These are phyloP conservation scores for Candida hungchunana DNA, from an alignment of 805 yeast genomes.

Conservation along the genomic window DNA sequence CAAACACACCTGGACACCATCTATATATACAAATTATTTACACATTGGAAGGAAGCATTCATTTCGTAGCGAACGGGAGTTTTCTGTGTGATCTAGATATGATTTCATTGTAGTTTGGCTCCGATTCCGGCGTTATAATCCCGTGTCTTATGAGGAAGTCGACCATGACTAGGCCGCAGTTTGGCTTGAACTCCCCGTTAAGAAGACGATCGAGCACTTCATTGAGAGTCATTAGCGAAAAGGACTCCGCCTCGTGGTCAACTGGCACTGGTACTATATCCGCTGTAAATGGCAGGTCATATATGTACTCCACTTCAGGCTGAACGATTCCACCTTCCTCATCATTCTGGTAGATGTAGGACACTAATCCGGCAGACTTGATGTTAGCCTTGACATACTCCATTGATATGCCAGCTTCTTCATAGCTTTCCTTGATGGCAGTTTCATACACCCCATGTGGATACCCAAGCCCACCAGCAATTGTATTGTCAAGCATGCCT, in stretches of 20 bases:
- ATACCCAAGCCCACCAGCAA: slow-evolving; percentile 91
- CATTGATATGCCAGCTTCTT: slow-evolving; percentile 78
- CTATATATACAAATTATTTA: too few species aligned
- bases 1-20: too few species aligned
- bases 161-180: slow-evolving; percentile 72
- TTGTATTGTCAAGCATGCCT: slow-evolving; percentile 84
- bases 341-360: slow-evolving; percentile 52
- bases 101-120: slow-evolving; percentile 62
- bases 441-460: slow-evolving; percentile 77
- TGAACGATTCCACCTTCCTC: slow-evolving; percentile 60
- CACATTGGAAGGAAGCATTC: not conserved
- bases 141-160: slow-evolving; percentile 92
- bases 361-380: slow-evolving; percentile 56
- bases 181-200: slow-evolving; percentile 77
- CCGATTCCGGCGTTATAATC: slow-evolving; percentile 56
- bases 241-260: slow-evolving; percentile 76
- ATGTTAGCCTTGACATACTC: slow-evolving; percentile 44
- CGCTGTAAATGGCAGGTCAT: slow-evolving; percentile 57
- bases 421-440: slow-evolving; percentile 77
- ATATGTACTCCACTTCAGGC: slow-evolving; percentile 84
- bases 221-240: slow-evolving; percentile 55
- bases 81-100: slow-evolving; percentile 57
- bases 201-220: slow-evolving; percentile 50
- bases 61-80: slow-evolving; percentile 60
- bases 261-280: slow-evolving; percentile 49